These are phyloP conservation scores for Saccharomycopsis crataegensis DNA, from an alignment of 1,139 yeast genomes.

Conservation along the genomic window DNA sequence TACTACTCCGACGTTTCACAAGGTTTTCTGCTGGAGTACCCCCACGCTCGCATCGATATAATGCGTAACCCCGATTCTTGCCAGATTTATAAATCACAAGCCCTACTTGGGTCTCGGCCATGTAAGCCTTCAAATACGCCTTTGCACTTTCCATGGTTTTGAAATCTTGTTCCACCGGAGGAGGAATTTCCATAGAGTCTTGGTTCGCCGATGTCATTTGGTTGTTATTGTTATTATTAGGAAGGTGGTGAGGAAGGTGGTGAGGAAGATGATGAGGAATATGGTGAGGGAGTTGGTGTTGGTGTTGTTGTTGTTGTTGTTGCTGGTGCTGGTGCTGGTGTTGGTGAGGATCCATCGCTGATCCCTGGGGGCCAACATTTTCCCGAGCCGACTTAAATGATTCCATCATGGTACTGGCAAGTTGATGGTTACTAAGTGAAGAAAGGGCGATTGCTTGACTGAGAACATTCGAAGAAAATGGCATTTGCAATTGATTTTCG, in stretches of 20 bases:
- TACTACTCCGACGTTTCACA: conserved; percentile 8
- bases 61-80: conserved; percentile 19
- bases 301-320: background rate
- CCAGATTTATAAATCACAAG: conserved; percentile 20
- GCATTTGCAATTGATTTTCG: too few relatives aligned
- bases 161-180: conserved; percentile 16
- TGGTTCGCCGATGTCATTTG: background rate
- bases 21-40: conserved; percentile 19
- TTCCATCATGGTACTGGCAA: background rate
- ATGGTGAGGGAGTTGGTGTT: background rate
- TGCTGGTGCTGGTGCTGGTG: background rate
- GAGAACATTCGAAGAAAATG: background rate
- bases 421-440: background rate
- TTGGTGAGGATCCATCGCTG: background rate
- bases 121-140: conserved; percentile 15
- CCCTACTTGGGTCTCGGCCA: conserved; percentile 14
- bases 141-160: conserved; percentile 17
- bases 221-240: background rate
- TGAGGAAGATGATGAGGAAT: background rate
- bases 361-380: background rate
- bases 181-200: background rate
- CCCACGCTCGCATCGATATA: conserved; percentile 19
- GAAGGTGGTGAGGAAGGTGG: background rate
- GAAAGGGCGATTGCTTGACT: conserved; percentile 6
- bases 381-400: background rate